A percentile compares a stretch with the other conserved stretches of the same genome.
phyloP scores from a whole-genome alignment of 176 grass and related monocot genomes.

The Melocanna baccifera region DNA sequence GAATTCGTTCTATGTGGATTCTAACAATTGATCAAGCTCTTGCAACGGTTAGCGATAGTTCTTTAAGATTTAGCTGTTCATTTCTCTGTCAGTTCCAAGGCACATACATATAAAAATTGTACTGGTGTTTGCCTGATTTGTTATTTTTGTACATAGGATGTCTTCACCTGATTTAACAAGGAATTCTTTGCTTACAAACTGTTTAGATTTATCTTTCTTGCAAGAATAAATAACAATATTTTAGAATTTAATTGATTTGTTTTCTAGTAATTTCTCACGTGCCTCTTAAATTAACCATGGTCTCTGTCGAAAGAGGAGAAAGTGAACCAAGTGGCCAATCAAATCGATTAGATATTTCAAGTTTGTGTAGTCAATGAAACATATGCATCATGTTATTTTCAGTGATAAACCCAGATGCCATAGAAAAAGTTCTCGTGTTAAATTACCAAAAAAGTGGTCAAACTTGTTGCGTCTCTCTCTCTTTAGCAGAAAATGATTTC shows the following conservation, averaged over 20 bases:
- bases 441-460: slow-evolving; percentile 5
- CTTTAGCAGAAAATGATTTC: not conserved
- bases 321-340: not conserved
- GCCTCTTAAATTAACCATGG: not conserved
- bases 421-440: not conserved
- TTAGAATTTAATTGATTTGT: not conserved
- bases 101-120: not conserved
- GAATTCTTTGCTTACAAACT: not conserved
- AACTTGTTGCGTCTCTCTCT: not conserved
- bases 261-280: not conserved
- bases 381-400: not conserved
- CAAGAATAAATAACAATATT: not conserved
- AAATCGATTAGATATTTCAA: slow-evolving; percentile 22
- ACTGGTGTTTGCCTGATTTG: not conserved
- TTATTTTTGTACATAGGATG: not conserved
- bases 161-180: not conserved
- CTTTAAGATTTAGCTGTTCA: not conserved
- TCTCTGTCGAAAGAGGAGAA: not conserved
- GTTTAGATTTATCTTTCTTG: not conserved
- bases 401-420: not conserved
- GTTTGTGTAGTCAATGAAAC: not conserved
- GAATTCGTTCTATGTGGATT: not conserved
- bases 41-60: not conserved
- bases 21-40: not conserved
- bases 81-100: not conserved